A percentile compares a stretch with the other conserved stretches of the same genome.
Evolutionary conservation across 495 filamentous ascomycete species (phyloP).

Genomic region (Aspergillus avenaceus): DNA sequence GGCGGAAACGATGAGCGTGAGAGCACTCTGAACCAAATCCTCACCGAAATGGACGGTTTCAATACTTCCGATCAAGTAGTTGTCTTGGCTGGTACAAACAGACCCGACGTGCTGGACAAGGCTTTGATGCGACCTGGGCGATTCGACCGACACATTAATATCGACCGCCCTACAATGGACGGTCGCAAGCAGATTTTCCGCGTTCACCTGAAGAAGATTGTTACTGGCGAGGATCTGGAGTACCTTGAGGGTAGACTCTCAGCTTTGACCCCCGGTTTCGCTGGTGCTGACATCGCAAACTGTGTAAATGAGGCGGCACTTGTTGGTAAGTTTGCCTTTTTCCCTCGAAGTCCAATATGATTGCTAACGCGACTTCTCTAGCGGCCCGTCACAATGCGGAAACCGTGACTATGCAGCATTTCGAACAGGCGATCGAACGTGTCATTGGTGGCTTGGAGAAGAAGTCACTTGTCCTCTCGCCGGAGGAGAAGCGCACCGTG

Average conservation of each 20-base stretch:
- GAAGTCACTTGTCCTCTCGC: slow-evolving; percentile 87
- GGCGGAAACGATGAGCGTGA: slow-evolving; percentile 97
- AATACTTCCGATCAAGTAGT: slow-evolving; percentile 97
- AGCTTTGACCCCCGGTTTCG: slow-evolving; percentile 91
- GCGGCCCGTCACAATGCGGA: slow-evolving; percentile 78
- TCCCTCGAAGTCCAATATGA: not conserved
- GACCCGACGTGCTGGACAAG: slow-evolving; percentile 90
- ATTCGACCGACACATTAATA: slow-evolving; percentile 92
- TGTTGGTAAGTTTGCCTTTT: slow-evolving; percentile 65
- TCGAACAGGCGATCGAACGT: slow-evolving; percentile 96
- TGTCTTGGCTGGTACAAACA: slow-evolving; percentile 95
- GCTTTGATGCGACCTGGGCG: slow-evolving; percentile 94
- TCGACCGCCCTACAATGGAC: slow-evolving; percentile 93
- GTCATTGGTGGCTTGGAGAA: slow-evolving; percentile 95
- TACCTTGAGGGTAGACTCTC: slow-evolving; percentile 81
- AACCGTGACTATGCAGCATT: slow-evolving; percentile 78
- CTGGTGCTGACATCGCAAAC: slow-evolving; percentile 97
- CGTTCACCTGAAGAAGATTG: slow-evolving; percentile 88
- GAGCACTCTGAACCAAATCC: slow-evolving; percentile 93
- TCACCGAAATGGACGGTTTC: slow-evolving; percentile 99
- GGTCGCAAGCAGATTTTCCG: slow-evolving; percentile 94
- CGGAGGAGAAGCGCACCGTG: slow-evolving; percentile 89
- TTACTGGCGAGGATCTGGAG: slow-evolving; percentile 83
- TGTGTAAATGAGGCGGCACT: slow-evolving; percentile 96
- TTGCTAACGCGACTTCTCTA: slow-evolving; percentile 41